phyloP scores from a whole-genome alignment of 1,284 basidiomycete genomes.

The Phylloboletellus chloephorus region DNA sequence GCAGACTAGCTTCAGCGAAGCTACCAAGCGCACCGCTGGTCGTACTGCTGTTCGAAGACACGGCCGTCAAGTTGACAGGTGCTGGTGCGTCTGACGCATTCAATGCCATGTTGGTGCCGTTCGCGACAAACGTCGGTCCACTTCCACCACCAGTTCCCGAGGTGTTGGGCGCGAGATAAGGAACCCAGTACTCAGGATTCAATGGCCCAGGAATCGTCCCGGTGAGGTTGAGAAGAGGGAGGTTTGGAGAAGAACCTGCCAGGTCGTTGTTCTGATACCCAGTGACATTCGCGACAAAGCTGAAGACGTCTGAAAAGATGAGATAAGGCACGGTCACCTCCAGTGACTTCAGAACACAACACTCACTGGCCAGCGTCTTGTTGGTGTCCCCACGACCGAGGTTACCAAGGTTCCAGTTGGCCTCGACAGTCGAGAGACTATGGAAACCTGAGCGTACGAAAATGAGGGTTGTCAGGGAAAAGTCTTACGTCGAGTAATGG shows the following conservation, averaged over 20 bases:
- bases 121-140: slow-evolving; percentile 35
- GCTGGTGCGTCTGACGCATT: slow-evolving; percentile 30
- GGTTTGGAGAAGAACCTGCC: slow-evolving; percentile 9
- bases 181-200: slow-evolving; percentile 35
- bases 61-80: slow-evolving; percentile 41
- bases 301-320: slow-evolving; percentile 39
- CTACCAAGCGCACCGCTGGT: slow-evolving; percentile 13
- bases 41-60: not conserved
- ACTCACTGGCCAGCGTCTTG: slow-evolving; percentile 29
- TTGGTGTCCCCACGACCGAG: slow-evolving; percentile 56
- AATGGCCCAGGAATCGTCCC: slow-evolving; percentile 29
- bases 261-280: slow-evolving; percentile 34
- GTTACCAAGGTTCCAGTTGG: slow-evolving; percentile 59
- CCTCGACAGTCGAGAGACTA: slow-evolving; percentile 51
- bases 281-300: slow-evolving; percentile 38
- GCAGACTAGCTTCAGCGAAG: slow-evolving; percentile 5
- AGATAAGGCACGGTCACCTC: not conserved
- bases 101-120: slow-evolving; percentile 31
- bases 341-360: not conserved
- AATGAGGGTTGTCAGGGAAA: not conserved
- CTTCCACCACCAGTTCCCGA: slow-evolving; percentile 36
- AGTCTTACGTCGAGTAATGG: slow-evolving; percentile 49
- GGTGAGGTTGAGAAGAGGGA: slow-evolving; percentile 32
- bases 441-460: slow-evolving; percentile 1
- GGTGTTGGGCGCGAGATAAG: slow-evolving; percentile 40